These are phyloP conservation scores for Yamadazyma spencermartinsiae DNA, from an alignment of 1,139 yeast genomes.

Conservation along the genomic window DNA sequence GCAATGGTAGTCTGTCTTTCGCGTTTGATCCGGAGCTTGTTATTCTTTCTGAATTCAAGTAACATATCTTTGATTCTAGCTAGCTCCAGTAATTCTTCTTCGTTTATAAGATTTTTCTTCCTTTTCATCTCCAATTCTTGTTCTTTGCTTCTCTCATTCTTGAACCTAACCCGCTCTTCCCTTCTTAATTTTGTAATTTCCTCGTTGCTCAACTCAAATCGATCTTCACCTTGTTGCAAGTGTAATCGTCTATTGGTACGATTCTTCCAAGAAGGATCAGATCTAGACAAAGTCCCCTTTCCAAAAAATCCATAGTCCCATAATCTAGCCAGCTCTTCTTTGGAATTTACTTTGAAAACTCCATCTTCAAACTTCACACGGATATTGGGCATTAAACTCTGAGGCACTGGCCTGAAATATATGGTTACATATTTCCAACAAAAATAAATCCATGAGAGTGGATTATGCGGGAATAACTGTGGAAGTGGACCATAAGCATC, in stretches of 20 bases:
- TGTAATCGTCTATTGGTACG: conserved; percentile 57
- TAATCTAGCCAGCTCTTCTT: conserved; percentile 51
- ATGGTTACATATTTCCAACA: conserved; percentile 31
- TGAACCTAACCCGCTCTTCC: conserved; percentile 70
- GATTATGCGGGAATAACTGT: conserved; percentile 52
- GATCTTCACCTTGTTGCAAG: conserved; percentile 35
- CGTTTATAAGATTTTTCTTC: conserved; percentile 24
- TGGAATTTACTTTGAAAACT: conserved; percentile 46
- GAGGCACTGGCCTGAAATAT: conserved; percentile 28
- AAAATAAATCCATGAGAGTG: conserved; percentile 58
- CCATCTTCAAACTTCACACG: conserved; percentile 30
- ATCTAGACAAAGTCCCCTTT: conserved; percentile 82
- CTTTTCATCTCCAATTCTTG: conserved; percentile 36
- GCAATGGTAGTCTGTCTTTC: conserved; percentile 14
- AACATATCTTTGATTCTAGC: conserved; percentile 25
- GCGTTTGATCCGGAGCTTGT: conserved; percentile 14
- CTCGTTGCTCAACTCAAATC: conserved; percentile 52
- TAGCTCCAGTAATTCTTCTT: conserved; percentile 28
- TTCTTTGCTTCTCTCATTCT: conserved; percentile 47
- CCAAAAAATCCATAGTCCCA: conserved; percentile 95
- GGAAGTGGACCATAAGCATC: conserved; percentile 44
- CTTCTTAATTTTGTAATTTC: conserved; percentile 77
- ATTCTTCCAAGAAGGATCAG: conserved; percentile 87
- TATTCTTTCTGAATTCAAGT: conserved; percentile 23
- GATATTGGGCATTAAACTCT: conserved; percentile 19